Conservation (phyloP, 805 yeast species). For the Gaillardinia entomophila region DNA sequence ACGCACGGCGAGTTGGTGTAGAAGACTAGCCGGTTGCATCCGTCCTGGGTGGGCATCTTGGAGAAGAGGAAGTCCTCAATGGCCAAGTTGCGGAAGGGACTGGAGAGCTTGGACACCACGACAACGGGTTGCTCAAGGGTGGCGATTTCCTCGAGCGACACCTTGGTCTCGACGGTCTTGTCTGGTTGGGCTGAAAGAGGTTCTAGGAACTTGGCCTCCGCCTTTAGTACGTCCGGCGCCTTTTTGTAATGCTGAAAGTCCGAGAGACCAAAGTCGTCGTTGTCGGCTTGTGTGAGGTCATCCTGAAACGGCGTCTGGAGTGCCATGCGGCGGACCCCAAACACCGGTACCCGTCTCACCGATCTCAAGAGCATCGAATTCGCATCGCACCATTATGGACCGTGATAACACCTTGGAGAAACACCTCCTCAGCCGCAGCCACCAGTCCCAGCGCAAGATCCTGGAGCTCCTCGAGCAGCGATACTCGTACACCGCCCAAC, state of each 20-base stretch:
- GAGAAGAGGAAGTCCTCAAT: constrained; percentile 74
- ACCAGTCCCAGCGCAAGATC: constrained; percentile 30
- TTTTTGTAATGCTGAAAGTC: constrained; percentile 36
- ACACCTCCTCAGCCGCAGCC: constrained; percentile 41
- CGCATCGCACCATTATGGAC: constrained; percentile 27
- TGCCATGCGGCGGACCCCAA: too few relatives aligned
- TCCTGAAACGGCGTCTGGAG: constrained; percentile 33
- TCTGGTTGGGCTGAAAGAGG: constrained; percentile 2
- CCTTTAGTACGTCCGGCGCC: constrained; percentile 19
- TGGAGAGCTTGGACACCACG: constrained; percentile 49
- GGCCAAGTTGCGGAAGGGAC: constrained; percentile 76
- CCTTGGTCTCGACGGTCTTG: constrained; percentile 1
- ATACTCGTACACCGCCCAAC: constrained; percentile 41
- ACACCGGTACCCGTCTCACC: too few relatives aligned
- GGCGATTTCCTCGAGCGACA: constrained; percentile 2
- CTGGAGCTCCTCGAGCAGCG: constrained; percentile 38
- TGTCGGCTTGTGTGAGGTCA: constrained; percentile 26
- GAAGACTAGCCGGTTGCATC: constrained; percentile 53
- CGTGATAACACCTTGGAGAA: constrained; percentile 40
- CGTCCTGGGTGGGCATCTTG: constrained; percentile 29
- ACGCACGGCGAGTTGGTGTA: constrained; percentile 80
- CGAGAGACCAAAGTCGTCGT: constrained; percentile 29
- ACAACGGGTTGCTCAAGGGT: constrained; percentile 40
- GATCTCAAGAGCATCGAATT: too few relatives aligned
- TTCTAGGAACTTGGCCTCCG: constrained; percentile 5